These are phyloP conservation scores for Tuber microsphaerosporum DNA, from an alignment of 495 filamentous ascomycete genomes.

Conservation along the genomic window DNA sequence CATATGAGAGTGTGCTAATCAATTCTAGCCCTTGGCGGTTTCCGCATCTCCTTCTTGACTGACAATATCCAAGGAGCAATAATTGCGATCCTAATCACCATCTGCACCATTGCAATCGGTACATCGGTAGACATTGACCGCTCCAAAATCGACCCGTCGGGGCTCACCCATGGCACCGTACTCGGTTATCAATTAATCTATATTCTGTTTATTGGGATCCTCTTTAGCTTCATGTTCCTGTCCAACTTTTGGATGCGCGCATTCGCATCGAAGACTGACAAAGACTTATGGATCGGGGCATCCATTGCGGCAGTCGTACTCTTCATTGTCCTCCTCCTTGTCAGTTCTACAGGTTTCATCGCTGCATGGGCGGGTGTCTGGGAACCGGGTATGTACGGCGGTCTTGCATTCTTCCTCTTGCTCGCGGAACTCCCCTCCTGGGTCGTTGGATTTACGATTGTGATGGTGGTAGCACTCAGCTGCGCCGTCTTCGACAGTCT, in stretches of 20 bases:
- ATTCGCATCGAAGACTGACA: slow-evolving; percentile 70
- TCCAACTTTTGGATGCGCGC: slow-evolving; percentile 73
- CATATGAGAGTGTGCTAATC: slow-evolving; percentile 8
- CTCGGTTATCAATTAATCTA: slow-evolving; percentile 73
- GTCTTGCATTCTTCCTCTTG: slow-evolving; percentile 64
- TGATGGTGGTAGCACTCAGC: slow-evolving; percentile 66
- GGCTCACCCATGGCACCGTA: slow-evolving; percentile 53
- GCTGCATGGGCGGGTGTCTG: slow-evolving; percentile 65
- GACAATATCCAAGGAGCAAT: slow-evolving; percentile 70
- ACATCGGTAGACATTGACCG: slow-evolving; percentile 62
- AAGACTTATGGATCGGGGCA: slow-evolving; percentile 63
- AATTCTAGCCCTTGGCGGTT: slow-evolving; percentile 59
- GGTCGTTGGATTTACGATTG: slow-evolving; percentile 66
- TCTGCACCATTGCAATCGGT: slow-evolving; percentile 65
- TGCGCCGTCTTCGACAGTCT: slow-evolving; percentile 64
- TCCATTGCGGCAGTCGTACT: slow-evolving; percentile 56
- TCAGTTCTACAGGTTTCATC: slow-evolving; percentile 61
- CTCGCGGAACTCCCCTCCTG: slow-evolving; percentile 62
- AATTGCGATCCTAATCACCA: slow-evolving; percentile 60
- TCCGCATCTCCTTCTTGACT: slow-evolving; percentile 69
- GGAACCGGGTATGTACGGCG: slow-evolving; percentile 53
- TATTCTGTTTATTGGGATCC: slow-evolving; percentile 64
- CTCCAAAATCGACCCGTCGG: slow-evolving; percentile 56
- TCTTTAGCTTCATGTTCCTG: slow-evolving; percentile 73
- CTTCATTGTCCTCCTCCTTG: slow-evolving; percentile 57